phyloP scores from a whole-genome alignment of 2,329 filamentous ascomycete species.

The Neospermospora avenae region DNA sequence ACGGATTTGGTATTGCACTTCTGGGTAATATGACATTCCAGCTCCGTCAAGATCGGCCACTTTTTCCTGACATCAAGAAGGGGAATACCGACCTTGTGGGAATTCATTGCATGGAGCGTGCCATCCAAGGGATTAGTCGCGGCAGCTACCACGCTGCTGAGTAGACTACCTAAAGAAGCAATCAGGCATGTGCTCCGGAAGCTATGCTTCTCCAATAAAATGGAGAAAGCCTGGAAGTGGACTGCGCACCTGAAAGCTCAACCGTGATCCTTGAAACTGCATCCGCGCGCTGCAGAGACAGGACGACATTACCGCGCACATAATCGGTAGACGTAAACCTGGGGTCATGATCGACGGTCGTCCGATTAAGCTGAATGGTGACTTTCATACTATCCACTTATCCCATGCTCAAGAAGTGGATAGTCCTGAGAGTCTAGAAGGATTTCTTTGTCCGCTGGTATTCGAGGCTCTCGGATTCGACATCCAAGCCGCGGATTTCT shows the following conservation, averaged over 20 bases:
- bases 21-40: too few relatives aligned
- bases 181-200: neutral
- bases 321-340: neutral
- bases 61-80: too few relatives aligned
- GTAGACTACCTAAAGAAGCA: neutral
- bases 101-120: neutral
- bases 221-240: neutral
- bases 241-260: neutral
- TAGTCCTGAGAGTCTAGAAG: neutral
- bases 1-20: too few relatives aligned
- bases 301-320: neutral
- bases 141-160: constrained; percentile 1
- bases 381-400: neutral
- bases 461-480: neutral
- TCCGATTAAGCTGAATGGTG: neutral
- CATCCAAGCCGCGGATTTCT: constrained; percentile 1
- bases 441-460: neutral
- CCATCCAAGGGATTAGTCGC: constrained; percentile 1
- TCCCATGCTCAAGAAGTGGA: neutral
- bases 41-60: too few relatives aligned
- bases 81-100: neutral
- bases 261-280: neutral
- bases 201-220: neutral
- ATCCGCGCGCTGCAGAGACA: neutral
- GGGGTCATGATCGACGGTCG: neutral